Evolutionary conservation across 495 filamentous ascomycete species (phyloP).

Genomic region (Penicillium malachiteum): DNA sequence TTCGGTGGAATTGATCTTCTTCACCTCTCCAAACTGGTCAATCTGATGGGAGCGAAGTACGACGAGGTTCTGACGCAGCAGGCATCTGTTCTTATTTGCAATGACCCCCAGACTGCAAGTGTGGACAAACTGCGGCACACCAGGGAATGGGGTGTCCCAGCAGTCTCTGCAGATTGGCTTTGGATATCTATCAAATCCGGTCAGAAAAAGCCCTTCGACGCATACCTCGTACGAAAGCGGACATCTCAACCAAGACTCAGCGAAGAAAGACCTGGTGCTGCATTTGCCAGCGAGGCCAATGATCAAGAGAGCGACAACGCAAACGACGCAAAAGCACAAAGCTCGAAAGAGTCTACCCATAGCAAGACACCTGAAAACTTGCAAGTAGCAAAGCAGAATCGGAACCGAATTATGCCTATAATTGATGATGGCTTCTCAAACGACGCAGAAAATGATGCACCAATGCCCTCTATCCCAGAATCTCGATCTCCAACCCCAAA

Average conservation of each 20-base stretch:
- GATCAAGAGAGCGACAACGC: not conserved
- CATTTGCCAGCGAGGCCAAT: slow-evolving; percentile 14
- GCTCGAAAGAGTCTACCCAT: not conserved
- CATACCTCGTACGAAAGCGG: slow-evolving; percentile 39
- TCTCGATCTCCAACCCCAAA: slow-evolving; percentile 28
- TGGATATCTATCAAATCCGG: slow-evolving; percentile 70
- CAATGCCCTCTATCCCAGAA: slow-evolving; percentile 28
- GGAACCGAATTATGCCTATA: slow-evolving; percentile 11
- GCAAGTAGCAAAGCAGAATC: slow-evolving; percentile 3
- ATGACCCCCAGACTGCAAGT: slow-evolving; percentile 52
- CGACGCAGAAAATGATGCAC: slow-evolving; percentile 28
- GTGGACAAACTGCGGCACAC: slow-evolving; percentile 79
- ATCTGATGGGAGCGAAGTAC: slow-evolving; percentile 71
- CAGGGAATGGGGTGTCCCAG: slow-evolving; percentile 67
- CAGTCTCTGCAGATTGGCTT: slow-evolving; percentile 78
- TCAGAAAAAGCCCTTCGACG: slow-evolving; percentile 51
- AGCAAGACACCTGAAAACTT: not conserved
- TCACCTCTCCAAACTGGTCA: slow-evolving; percentile 73
- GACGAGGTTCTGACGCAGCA: slow-evolving; percentile 68
- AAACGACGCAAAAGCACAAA: not conserved
- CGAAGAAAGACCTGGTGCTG: slow-evolving; percentile 21
- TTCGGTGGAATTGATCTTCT: slow-evolving; percentile 83
- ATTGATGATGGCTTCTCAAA: slow-evolving; percentile 23
- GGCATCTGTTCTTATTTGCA: slow-evolving; percentile 69
- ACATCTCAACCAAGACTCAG: slow-evolving; percentile 24